Evolutionary conservation across 2,329 filamentous ascomycete genomes (phyloP).

Genomic region (Alternaria sp.): DNA sequence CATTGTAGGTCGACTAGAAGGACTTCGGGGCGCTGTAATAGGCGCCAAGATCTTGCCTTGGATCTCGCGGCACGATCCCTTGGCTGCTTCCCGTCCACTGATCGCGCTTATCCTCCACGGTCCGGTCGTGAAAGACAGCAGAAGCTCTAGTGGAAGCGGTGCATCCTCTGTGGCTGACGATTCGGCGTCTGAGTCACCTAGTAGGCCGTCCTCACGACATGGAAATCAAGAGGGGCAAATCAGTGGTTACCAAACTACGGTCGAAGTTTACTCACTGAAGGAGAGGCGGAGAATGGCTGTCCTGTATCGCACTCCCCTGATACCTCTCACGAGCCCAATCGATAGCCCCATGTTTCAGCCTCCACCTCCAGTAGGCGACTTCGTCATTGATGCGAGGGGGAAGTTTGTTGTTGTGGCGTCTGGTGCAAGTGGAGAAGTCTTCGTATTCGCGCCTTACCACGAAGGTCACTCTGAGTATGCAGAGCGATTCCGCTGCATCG

Average conservation of each 20-base stretch:
- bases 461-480: constrained; percentile 35
- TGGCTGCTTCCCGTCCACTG: constrained; percentile 69
- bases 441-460: constrained; percentile 64
- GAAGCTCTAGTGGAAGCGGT: constrained; percentile 43
- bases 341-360: constrained; percentile 69
- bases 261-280: constrained; percentile 85
- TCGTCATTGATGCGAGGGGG: constrained; percentile 75
- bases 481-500: constrained; percentile 69
- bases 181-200: constrained; percentile 44
- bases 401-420: constrained; percentile 78
- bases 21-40: constrained; percentile 78
- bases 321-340: constrained; percentile 63
- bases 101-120: constrained; percentile 83
- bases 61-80: constrained; percentile 61
- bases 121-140: constrained; percentile 64
- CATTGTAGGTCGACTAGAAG: constrained; percentile 72
- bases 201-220: constrained; percentile 40
- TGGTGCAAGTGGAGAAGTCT: constrained; percentile 84
- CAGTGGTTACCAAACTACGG: constrained; percentile 80
- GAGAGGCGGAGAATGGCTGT: constrained; percentile 75
- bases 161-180: constrained; percentile 48
- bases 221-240: constrained; percentile 48
- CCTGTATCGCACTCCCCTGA: constrained; percentile 72
- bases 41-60: constrained; percentile 84
- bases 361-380: constrained; percentile 73